phyloP scores from a whole-genome alignment of 2,329 filamentous ascomycete species.

The Dothideomycetes sp. region DNA sequence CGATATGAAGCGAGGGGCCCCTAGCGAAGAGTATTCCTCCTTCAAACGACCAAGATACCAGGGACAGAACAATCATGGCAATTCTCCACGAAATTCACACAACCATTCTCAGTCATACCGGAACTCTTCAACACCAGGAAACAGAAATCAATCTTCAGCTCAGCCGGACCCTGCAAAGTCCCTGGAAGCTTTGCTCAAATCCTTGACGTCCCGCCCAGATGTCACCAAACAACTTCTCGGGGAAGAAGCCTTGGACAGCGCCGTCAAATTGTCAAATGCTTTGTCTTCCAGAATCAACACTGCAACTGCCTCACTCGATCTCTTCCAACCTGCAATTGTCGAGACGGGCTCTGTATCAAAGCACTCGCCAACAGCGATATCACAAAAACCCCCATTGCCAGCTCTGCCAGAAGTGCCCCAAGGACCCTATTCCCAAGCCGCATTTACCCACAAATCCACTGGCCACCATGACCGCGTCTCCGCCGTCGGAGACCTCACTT shows the following conservation, averaged over 20 bases:
- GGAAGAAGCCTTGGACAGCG: constrained; percentile 3
- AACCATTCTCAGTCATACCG: constrained; percentile 4
- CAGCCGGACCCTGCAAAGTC: constrained; percentile 5
- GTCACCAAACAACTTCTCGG: constrained; percentile 3
- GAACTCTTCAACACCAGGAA: background rate
- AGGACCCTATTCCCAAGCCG: constrained; percentile 19
- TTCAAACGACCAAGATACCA: constrained; percentile 1
- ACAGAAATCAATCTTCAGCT: background rate
- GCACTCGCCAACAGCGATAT: constrained; percentile 9
- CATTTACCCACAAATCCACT: constrained; percentile 27
- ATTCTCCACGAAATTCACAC: background rate
- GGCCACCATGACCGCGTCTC: constrained; percentile 18
- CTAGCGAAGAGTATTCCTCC: background rate
- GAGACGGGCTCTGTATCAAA: constrained; percentile 12
- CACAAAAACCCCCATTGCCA: constrained; percentile 19
- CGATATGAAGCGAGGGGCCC: constrained; percentile 6
- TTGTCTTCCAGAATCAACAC: constrained; percentile 7
- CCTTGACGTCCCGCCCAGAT: background rate
- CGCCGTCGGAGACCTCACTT: constrained; percentile 35
- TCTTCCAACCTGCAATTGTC: constrained; percentile 8
- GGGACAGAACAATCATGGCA: background rate
- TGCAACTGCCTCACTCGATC: constrained; percentile 3
- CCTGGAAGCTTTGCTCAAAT: constrained; percentile 7
- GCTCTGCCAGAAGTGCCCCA: constrained; percentile 21
- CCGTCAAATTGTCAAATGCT: constrained; percentile 1